Base-by-base conservation (phyloP, 306 rosid genomes). In the Malus sieversii region DNA sequence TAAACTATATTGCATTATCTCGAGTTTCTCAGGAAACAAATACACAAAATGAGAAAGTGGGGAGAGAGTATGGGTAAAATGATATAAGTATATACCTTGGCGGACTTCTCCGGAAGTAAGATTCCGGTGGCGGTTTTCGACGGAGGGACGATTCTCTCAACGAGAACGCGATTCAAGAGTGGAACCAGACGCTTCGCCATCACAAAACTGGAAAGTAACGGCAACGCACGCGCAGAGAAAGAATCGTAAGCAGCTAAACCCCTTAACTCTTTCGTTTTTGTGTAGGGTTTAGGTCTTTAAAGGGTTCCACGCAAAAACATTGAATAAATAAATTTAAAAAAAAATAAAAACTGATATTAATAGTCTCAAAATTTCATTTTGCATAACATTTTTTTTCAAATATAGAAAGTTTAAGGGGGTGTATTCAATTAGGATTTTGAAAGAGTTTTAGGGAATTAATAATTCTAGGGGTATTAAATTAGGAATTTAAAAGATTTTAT, bases 141-240 rank as follows among this genome's bases (percentile, higher is more conserved):
- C 15, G 92, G 91, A 69, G 92, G 89, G 18, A 88, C 74, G 68
- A 91, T 88, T 79, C 88, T 91, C 86, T 91, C 91, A 29, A 89
- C 86, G 73, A 91, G 73, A 80, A 91, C 89, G 66, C 97, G 90
- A 78, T 91, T 87, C 79, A 91, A 80, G n/a, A 88, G 78, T 3
- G 97, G 97, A 63, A 87, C 72, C 80, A 91, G 80, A 57, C 97
- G 95, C 80, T 78, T 87, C 75, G 95, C 95, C 97, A 91, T 91
- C 29, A 64, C 29, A 53, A 51, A 27, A 35, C 1, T 2, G 25
- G 63, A 52, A 57, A 10, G 58, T 55, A 15, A 42, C 45, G 45
- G 45, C 45, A 42, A 42, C 45, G 22, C 60, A 46, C 57, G 18
- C 38, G 4, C 7, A 60, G 18, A 30, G 65, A 1, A 57, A 7